Conservation (phyloP, 2,329 filamentous ascomycete genomes). For the Botryotinia convoluta region DNA sequence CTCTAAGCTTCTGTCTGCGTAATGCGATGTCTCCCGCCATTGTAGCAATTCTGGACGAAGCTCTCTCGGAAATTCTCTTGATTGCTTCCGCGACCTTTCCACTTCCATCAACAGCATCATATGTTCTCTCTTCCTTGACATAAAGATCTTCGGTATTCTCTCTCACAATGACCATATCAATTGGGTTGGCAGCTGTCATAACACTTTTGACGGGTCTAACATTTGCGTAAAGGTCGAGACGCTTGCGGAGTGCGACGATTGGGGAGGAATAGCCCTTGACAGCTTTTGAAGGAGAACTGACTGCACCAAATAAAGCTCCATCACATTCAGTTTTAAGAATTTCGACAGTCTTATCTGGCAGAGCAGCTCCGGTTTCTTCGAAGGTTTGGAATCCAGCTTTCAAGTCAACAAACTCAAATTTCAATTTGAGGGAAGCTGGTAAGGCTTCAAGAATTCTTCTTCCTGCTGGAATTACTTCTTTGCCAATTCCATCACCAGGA, state of each 20-base stretch:
- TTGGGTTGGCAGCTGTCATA: conserved; percentile 57
- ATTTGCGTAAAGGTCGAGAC: conserved; percentile 93
- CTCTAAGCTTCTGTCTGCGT: conserved; percentile 77
- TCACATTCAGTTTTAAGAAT: conserved; percentile 89
- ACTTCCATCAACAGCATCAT: conserved; percentile 62
- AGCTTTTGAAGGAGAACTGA: conserved; percentile 84
- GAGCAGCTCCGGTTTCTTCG: conserved; percentile 79
- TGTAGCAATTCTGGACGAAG: conserved; percentile 79
- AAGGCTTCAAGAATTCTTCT: conserved; percentile 90
- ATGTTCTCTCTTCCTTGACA: conserved; percentile 91
- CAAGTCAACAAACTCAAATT: conserved; percentile 92
- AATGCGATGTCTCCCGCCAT: conserved; percentile 96
- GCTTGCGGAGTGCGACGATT: conserved; percentile 85
- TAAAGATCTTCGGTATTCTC: conserved; percentile 96
- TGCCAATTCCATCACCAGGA: conserved; percentile 95
- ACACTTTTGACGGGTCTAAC: conserved; percentile 92
- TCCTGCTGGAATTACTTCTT: conserved; percentile 95
- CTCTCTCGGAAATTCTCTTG: conserved; percentile 90
- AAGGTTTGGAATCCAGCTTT: conserved; percentile 93
- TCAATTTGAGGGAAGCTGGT: conserved; percentile 82
- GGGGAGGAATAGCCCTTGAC: conserved; percentile 95
- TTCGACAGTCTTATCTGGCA: conserved; percentile 88
- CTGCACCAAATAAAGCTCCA: conserved; percentile 93
- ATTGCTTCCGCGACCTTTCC: conserved; percentile 93
- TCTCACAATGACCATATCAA: conserved; percentile 93